Evolutionary conservation across 768 basidiomycete genomes (phyloP).

Genomic region (Rhizopogon vesiculosus): DNA sequence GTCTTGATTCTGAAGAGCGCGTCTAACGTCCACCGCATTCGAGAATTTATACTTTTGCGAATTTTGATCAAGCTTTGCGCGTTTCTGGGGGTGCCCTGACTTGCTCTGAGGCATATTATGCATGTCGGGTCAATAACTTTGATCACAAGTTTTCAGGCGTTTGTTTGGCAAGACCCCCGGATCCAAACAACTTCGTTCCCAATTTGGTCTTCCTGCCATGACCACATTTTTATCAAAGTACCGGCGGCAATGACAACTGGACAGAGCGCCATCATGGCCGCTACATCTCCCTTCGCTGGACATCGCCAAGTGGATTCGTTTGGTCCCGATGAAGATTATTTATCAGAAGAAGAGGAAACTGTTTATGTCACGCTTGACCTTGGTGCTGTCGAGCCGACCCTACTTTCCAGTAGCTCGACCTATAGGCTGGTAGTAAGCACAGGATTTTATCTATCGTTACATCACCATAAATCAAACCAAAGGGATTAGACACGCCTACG

Average conservation of each 20-base stretch:
- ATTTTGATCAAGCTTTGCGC: slow-evolving; percentile 12
- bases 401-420: slow-evolving; percentile 64
- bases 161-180: background rate
- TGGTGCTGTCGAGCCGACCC: slow-evolving; percentile 63
- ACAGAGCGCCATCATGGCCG: background rate
- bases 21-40: slow-evolving; percentile 19
- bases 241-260: background rate
- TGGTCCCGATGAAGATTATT: slow-evolving; percentile 64
- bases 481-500: slow-evolving; percentile 76
- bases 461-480: background rate
- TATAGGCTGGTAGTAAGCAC: slow-evolving; percentile 70
- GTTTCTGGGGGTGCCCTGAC: slow-evolving; percentile 16
- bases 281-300: slow-evolving; percentile 34
- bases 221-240: background rate
- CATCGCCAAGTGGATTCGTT: slow-evolving; percentile 66
- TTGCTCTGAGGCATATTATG: slow-evolving; percentile 11
- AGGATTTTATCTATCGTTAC: background rate
- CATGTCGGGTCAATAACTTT: background rate
- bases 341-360: slow-evolving; percentile 48
- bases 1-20: slow-evolving; percentile 13
- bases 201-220: background rate
- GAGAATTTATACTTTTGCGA: slow-evolving; percentile 10
- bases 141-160: background rate
- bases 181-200: background rate
- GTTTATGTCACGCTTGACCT: slow-evolving; percentile 74